phyloP scores from a whole-genome alignment of 441 rosid species.

The Metrosideros polymorpha region DNA sequence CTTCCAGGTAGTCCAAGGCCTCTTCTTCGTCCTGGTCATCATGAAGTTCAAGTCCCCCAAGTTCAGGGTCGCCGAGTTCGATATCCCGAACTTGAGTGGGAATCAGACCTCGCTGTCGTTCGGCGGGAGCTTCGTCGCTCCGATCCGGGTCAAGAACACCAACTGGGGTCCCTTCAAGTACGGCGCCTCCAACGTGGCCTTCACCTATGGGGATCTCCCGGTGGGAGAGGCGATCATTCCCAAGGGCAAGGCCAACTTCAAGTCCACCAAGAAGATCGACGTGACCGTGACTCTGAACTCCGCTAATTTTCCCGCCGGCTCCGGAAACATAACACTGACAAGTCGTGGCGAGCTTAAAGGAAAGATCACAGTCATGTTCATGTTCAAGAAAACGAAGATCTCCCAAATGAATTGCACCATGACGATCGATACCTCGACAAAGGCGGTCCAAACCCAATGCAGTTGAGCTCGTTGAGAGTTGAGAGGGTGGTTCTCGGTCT shows the following conservation, averaged over 20 bases:
- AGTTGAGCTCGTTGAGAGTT: background rate
- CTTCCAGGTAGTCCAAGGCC: background rate
- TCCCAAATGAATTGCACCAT: background rate
- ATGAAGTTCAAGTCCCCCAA: background rate
- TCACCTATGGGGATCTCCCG: accelerated
- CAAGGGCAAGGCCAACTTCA: background rate
- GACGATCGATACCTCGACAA: background rate
- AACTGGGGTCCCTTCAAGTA: background rate
- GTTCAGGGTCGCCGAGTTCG: background rate
- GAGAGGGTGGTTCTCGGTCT: background rate
- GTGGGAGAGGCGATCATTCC: accelerated
- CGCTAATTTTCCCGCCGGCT: accelerated
- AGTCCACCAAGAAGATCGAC: background rate
- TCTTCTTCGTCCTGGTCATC: background rate
- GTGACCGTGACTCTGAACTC: background rate
- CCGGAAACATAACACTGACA: accelerated
- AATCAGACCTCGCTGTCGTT: background rate
- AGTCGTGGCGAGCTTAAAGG: background rate
- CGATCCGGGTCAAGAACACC: slow-evolving; percentile 1
- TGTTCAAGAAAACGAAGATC: background rate
- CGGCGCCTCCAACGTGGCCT: accelerated
- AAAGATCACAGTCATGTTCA: background rate
- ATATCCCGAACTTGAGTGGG: accelerated
- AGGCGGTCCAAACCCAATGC: background rate
- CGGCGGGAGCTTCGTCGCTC: background rate